Evolutionary conservation across 768 basidiomycete species (phyloP).

Genomic region (Psilocybe tampanensis): DNA sequence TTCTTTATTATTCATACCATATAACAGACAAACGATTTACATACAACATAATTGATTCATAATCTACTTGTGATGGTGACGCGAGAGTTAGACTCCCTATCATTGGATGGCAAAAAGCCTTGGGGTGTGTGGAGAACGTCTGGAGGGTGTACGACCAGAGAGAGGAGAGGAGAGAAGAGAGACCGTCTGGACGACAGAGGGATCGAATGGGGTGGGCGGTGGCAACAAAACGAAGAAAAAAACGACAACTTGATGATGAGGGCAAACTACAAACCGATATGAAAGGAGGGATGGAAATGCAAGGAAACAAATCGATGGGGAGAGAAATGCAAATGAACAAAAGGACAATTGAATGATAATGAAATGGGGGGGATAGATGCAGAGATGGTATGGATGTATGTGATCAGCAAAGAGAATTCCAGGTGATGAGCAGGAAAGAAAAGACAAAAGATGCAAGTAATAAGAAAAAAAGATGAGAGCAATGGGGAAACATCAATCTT

Average conservation of each 20-base stretch:
- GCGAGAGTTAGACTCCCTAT: not conserved
- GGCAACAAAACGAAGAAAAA: not conserved
- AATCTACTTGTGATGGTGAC: constrained; percentile 4
- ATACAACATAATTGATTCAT: constrained; percentile 1
- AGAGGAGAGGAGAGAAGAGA: not conserved
- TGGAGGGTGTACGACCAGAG: not conserved
- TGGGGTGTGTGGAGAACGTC: not conserved
- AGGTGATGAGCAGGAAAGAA: constrained; percentile 9
- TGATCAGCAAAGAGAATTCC: constrained; percentile 7
- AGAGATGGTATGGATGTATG: constrained; percentile 8
- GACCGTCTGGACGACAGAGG: too few species aligned
- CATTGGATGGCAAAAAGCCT: not conserved
- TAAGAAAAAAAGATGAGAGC: constrained; percentile 16
- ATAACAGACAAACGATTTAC: not conserved
- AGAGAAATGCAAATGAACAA: constrained; percentile 8
- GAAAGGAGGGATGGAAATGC: not conserved
- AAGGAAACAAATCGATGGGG: constrained; percentile 4
- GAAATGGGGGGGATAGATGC: constrained; percentile 7
- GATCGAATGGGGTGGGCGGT: too few species aligned
- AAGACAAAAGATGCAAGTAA: constrained; percentile 3
- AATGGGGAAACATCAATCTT: constrained; percentile 36
- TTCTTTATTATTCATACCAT: not conserved
- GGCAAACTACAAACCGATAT: not conserved
- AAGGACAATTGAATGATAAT: constrained; percentile 17
- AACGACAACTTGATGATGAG: too few species aligned